Evolutionary conservation across 2,329 filamentous ascomycete genomes (phyloP).

Genomic region (Apiospora malaysiana): DNA sequence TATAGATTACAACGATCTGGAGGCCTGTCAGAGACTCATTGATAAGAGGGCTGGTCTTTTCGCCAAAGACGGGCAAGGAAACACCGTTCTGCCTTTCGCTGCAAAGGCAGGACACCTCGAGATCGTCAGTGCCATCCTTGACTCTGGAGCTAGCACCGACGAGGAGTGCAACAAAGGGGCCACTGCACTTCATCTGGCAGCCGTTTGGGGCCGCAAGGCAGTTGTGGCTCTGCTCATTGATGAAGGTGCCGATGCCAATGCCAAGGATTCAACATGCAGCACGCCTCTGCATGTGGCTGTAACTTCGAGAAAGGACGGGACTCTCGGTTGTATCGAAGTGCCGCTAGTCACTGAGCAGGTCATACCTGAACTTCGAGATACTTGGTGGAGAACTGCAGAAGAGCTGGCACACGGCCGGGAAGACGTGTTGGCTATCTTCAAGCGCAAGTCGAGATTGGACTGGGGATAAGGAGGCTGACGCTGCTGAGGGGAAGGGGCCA

Average conservation of each 20-base stretch:
- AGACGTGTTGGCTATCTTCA: neutral
- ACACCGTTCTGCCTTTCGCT: neutral
- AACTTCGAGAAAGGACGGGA: neutral
- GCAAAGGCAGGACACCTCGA: neutral
- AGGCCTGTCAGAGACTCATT: neutral
- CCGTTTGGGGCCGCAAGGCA: neutral
- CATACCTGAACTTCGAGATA: neutral
- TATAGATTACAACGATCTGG: neutral
- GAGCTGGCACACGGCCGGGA: neutral
- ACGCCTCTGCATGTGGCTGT: conserved; percentile 20
- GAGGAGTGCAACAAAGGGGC: neutral
- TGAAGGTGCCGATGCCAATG: neutral
- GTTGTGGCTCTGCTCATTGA: neutral
- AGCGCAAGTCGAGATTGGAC: neutral
- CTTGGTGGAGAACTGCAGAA: neutral
- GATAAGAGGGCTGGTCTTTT: neutral
- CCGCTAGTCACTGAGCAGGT: neutral
- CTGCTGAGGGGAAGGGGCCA: neutral
- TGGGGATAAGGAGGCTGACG: neutral
- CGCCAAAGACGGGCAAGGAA: neutral
- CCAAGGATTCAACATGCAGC: neutral
- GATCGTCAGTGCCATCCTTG: neutral
- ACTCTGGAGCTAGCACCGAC: neutral
- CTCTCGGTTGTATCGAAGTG: neutral
- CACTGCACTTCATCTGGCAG: conserved; percentile 4